phyloP scores from a whole-genome alignment of 306 rosid species.

The Lupinus albus region DNA sequence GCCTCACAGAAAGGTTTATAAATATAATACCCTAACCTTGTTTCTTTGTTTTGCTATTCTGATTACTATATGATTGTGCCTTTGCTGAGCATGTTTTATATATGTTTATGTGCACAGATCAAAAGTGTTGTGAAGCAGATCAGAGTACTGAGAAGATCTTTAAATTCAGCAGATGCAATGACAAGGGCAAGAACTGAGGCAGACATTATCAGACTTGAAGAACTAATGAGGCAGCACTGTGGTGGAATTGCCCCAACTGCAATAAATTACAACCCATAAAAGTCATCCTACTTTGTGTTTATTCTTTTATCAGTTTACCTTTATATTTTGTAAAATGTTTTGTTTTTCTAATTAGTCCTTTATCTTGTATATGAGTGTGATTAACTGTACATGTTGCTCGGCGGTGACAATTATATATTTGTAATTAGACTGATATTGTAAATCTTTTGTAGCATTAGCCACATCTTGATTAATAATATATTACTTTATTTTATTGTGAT shows the following conservation, averaged over 20 bases:
- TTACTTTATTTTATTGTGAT: background rate
- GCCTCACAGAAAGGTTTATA: conserved; percentile 78
- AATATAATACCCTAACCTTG: background rate
- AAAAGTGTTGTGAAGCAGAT: conserved; percentile 53
- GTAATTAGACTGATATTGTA: background rate
- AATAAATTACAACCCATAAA: background rate
- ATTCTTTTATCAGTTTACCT: background rate
- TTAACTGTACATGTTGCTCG: background rate
- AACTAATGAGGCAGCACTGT: conserved; percentile 43
- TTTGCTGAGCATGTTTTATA: background rate
- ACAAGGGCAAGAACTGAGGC: conserved; percentile 43
- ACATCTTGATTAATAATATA: background rate
- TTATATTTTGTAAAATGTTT: background rate
- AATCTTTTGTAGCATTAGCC: background rate
- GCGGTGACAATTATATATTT: background rate
- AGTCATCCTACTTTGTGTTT: background rate
- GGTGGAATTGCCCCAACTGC: conserved; percentile 46
- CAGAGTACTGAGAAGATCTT: conserved; percentile 24
- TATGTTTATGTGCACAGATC: conserved; percentile 38
- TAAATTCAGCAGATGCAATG: conserved; percentile 34
- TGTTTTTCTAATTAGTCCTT: background rate
- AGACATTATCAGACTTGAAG: conserved; percentile 59
- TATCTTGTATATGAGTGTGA: background rate
- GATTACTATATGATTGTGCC: background rate
- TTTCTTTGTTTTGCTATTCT: background rate